Evolutionary conservation across 805 yeast genomes (phyloP), one percentile per base, ranked within the genome.

Genomic region (Metschnikowia orientalis): DNA sequence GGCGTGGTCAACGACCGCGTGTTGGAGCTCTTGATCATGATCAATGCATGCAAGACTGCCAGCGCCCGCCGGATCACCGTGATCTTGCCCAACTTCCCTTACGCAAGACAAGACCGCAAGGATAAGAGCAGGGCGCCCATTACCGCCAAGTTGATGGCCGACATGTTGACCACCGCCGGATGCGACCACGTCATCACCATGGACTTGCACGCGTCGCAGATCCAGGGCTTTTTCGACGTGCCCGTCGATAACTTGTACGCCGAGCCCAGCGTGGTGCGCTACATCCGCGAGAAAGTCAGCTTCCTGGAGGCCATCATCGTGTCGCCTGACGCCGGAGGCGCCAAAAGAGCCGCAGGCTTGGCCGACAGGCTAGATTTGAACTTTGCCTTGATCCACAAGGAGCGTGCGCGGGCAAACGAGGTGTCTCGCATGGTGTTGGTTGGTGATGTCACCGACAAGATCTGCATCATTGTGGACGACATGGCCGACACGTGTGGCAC

Each of bases 401-500:
- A 84, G 60, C 71, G 94, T 56, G 85, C 82, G 15, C 71, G 80
- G 42, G 92, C 92, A 18, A 84, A 84, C 53, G 92, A 83, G 54
- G 89, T 84, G 23, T 77, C 85, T 25, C 70, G 82, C 54, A 84
- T 84, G 94, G 89, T 82, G 14, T 67, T 84, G 32, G 94, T 84
- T 31, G 94, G 94, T 52, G 92, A 84, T 61, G 94, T 84, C 22
- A 63, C 79, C 3, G 80, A 75, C 40, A 83, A 83, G 57, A 69
- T 77, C 30, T 84, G 92, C 63, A 67, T 84, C 35, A 75, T 84
- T 47, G 85, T 84, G 27, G 94, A 84, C 61, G 94, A 84, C 57
- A 84, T 84, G 88, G 92, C 92, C 28, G 94, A 84, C 56, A 84
- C 94, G 13, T 84, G 94, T 63, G 94, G 92, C 42, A 84, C 94